These are phyloP conservation scores for Adiantum capillusveneris DNA, from an alignment of 75 land plant species.

Conservation along the genomic window DNA sequence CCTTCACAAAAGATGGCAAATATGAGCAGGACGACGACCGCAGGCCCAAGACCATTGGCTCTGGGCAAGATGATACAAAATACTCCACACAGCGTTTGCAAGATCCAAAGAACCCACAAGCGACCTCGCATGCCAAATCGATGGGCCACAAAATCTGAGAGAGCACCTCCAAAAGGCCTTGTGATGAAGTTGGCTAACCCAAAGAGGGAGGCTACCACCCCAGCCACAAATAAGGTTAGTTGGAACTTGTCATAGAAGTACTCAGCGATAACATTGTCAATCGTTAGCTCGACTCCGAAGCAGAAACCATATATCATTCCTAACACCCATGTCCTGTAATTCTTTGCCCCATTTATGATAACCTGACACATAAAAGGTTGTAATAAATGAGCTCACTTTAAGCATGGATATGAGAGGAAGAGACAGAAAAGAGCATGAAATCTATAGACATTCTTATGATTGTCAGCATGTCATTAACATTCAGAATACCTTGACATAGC, in stretches of 20 bases:
- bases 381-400: not conserved
- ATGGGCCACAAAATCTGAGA: conserved; percentile 36
- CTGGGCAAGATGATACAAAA: conserved; percentile 57
- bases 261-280: conserved; percentile 47
- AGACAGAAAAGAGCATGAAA: too few relatives aligned
- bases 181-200: conserved; percentile 56
- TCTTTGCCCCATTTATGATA: conserved; percentile 23
- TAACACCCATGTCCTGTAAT: conserved; percentile 60
- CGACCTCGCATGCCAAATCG: conserved; percentile 66
- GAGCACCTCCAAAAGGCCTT: conserved; percentile 50
- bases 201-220: conserved; percentile 41
- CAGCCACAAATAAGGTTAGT: conserved; percentile 31
- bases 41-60: conserved; percentile 24
- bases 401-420: too few relatives aligned
- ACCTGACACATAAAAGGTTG: conserved; percentile 7
- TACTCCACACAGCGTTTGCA: conserved; percentile 60
- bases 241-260: conserved; percentile 50
- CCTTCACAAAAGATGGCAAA: conserved; percentile 68
- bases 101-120: conserved; percentile 62
- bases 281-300: conserved; percentile 59
- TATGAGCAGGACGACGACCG: conserved; percentile 53
- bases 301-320: conserved; percentile 40
- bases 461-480: too few relatives aligned
- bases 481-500: conserved; percentile 43
- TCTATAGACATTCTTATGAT: too few relatives aligned